phyloP scores from a whole-genome alignment of 148 eudicot species.

The Nyssa sinensis region DNA sequence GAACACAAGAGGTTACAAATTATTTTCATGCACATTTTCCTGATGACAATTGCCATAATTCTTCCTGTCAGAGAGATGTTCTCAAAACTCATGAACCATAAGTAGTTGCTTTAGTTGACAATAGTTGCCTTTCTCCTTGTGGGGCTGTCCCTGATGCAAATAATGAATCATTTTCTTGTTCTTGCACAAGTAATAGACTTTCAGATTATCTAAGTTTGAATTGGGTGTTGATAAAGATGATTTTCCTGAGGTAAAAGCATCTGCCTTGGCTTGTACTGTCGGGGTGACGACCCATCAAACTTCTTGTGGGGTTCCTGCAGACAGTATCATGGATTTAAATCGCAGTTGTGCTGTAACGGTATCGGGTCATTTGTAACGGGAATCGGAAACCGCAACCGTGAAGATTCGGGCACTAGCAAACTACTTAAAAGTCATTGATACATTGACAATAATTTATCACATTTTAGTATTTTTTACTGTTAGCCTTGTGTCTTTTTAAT shows the following conservation, averaged over 20 bases:
- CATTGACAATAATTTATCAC: too few species aligned
- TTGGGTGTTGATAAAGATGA: neutral
- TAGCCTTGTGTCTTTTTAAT: too few species aligned
- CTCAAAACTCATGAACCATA: neutral
- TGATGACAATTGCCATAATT: too few species aligned
- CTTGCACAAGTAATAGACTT: too few species aligned
- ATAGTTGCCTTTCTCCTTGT: neutral
- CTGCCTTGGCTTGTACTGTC: neutral
- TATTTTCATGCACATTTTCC: neutral
- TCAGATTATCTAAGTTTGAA: neutral
- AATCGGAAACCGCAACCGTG: too few species aligned
- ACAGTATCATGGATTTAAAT: too few species aligned
- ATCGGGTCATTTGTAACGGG: too few species aligned
- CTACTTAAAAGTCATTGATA: too few species aligned
- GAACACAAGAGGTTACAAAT: neutral
- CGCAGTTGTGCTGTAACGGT: too few species aligned
- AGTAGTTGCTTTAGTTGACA: neutral
- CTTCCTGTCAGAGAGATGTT: neutral
- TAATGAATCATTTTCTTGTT: too few species aligned
- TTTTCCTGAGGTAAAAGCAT: neutral
- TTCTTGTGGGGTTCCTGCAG: slow-evolving; percentile 1
- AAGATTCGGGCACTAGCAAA: too few species aligned
- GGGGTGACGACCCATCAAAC: slow-evolving; percentile 1
- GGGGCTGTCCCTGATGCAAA: neutral
- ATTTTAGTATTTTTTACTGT: too few species aligned